Evolutionary conservation across 129 eudicot species (phyloP).

Genomic region (Artemisia annua): DNA sequence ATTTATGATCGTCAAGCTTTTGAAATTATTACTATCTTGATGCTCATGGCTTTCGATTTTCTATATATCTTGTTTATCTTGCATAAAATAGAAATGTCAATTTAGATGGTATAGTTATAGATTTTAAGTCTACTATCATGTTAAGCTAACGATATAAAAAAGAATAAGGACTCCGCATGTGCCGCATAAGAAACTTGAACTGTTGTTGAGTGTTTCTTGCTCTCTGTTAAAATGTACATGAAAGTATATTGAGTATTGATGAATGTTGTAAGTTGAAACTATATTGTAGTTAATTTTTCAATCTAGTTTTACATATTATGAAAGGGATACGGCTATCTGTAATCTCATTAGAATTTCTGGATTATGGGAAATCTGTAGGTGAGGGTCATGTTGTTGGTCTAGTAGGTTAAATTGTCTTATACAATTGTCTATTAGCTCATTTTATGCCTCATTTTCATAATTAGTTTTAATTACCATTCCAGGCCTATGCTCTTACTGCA

Average conservation of each 20-base stretch:
- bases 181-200: not conserved
- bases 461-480: constrained; percentile 16
- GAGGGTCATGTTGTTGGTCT: constrained; percentile 5
- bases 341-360: not conserved
- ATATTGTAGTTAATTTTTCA: not conserved
- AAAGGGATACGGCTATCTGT: not conserved
- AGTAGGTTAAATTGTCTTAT: constrained; percentile 2
- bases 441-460: not conserved
- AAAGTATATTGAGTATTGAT: not conserved
- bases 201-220: not conserved
- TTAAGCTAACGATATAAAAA: not conserved
- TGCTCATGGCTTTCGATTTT: constrained; percentile 3
- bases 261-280: not conserved
- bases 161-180: not conserved
- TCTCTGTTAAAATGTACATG: not conserved
- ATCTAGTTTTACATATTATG: not conserved
- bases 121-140: constrained; percentile 6
- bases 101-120: not conserved
- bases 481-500: constrained; percentile 96
- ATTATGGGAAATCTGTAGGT: constrained; percentile 8
- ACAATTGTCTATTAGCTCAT: not conserved
- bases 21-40: constrained; percentile 6
- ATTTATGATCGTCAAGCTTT: not conserved
- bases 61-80: constrained; percentile 7
- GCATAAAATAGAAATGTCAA: not conserved